Conservation (phyloP, 2,329 filamentous ascomycete genomes). For the Fusarium neocosmosporiellum region DNA sequence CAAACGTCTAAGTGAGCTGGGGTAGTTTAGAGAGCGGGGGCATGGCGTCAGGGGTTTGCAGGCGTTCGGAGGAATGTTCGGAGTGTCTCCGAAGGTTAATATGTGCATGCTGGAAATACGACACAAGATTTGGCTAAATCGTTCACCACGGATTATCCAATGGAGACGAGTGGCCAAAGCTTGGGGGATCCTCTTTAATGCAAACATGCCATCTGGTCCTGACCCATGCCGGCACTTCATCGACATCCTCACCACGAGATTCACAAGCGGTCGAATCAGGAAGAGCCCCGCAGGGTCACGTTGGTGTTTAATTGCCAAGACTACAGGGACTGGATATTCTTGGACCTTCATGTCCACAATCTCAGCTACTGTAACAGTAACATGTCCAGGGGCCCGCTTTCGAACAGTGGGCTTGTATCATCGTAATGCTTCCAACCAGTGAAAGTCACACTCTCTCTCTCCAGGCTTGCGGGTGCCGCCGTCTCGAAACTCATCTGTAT, state of each 20-base stretch:
- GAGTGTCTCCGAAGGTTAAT: not conserved
- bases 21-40: not conserved
- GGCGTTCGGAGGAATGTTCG: not conserved
- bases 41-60: not conserved
- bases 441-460: not conserved
- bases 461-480: not conserved
- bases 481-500: not conserved
- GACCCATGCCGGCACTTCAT: not conserved
- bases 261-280: not conserved
- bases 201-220: too few relatives aligned
- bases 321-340: not conserved
- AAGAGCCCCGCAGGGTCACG: not conserved
- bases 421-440: not conserved
- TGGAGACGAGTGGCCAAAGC: not conserved
- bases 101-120: not conserved
- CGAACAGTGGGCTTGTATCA: not conserved
- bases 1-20: not conserved
- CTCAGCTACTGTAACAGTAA: not conserved
- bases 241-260: not conserved
- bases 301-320: not conserved
- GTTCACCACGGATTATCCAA: not conserved
- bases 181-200: too few relatives aligned
- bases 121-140: not conserved
- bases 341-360: not conserved
- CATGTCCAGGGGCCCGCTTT: not conserved